Percentiles rank a stretch among this genome's conserved stretches.
Evolutionary conservation across 768 basidiomycete genomes (phyloP).

Genomic region (Agrocybe chaxingu): DNA sequence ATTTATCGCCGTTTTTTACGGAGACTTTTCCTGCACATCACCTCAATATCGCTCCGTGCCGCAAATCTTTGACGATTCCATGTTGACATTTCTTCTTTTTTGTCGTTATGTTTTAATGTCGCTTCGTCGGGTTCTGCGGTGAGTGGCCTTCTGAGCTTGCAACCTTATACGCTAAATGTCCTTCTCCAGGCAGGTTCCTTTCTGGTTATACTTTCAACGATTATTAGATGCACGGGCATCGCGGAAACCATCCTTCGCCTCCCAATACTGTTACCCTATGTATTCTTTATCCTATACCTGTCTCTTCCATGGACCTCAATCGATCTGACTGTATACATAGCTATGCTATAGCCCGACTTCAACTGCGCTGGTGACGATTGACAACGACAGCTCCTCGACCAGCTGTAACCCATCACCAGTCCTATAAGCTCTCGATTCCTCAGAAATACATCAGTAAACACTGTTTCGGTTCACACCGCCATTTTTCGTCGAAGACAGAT

Average conservation of each 20-base stretch:
- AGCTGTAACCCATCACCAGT: too few species aligned
- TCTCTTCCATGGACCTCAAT: neutral
- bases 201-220: neutral
- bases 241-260: neutral
- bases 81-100: neutral
- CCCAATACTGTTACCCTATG: neutral
- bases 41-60: too few species aligned
- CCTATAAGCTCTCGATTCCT: too few species aligned
- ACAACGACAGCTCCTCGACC: too few species aligned
- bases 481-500: too few species aligned
- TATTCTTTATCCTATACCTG: slow-evolving; percentile 5
- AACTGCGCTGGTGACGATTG: too few species aligned
- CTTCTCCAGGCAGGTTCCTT: neutral
- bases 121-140: neutral
- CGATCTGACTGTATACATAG: neutral
- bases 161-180: neutral
- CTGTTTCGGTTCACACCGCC: too few species aligned
- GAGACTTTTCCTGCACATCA: too few species aligned
- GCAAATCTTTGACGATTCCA: too few species aligned
- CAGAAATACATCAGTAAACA: too few species aligned
- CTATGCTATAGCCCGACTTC: too few species aligned
- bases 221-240: neutral
- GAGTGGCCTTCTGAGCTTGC: neutral
- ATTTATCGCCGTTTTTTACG: too few species aligned
- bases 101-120: neutral